Conservation (phyloP, 2,329 filamentous ascomycete species). For the Phialemonium atrogriseum region DNA sequence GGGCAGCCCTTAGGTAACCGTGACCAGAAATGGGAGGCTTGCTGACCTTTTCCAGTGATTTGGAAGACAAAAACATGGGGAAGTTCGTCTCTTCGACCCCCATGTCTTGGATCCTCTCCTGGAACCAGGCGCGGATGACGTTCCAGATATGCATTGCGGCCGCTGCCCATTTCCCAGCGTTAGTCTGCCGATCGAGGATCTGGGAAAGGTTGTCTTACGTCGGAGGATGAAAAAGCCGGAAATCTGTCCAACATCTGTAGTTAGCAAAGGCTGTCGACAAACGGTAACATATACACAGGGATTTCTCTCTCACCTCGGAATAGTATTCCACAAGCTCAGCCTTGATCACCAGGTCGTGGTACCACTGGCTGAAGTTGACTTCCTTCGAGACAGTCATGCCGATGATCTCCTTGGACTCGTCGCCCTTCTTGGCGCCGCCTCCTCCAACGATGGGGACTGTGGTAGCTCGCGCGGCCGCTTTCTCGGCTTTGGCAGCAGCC, state of each 20-base stretch:
- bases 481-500: no score
- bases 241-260: constrained; percentile 50
- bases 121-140: constrained; percentile 59
- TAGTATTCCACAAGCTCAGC: constrained; percentile 98
- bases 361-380: constrained; percentile 89
- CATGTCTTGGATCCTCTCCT: constrained; percentile 73
- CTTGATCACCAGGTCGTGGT: constrained; percentile 95
- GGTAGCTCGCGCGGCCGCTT: no score
- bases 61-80: constrained; percentile 88
- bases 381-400: constrained; percentile 82
- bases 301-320: constrained; percentile 22
- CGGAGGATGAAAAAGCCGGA: constrained; percentile 96
- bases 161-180: constrained; percentile 17
- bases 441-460: no score
- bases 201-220: constrained; percentile 25
- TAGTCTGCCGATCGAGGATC: constrained; percentile 2
- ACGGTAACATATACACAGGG: background rate
- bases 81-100: constrained; percentile 95
- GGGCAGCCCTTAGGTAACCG: no score
- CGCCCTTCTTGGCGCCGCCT: constrained; percentile 53
- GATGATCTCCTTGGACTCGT: constrained; percentile 62
- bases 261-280: background rate
- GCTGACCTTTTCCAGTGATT: constrained; percentile 75
- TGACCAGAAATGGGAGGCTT: no score
- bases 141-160: constrained; percentile 60